phyloP scores from a whole-genome alignment of 495 filamentous ascomycete genomes.

The Polyplosphaeria fusca region DNA sequence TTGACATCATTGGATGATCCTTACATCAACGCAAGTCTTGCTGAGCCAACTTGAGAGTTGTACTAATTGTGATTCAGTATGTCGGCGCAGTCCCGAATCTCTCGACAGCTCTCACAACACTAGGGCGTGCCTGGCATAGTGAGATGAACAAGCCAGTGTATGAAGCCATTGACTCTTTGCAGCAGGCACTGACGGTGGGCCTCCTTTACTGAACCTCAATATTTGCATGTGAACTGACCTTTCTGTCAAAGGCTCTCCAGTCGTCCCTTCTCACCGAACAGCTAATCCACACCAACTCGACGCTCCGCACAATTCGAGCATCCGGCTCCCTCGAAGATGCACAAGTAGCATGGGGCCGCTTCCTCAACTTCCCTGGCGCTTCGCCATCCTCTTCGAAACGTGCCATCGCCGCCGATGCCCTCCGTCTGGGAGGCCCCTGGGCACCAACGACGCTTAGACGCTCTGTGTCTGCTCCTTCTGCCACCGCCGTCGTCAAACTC shows the following conservation, averaged over 20 bases:
- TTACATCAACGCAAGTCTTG: conserved; percentile 16
- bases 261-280: conserved; percentile 9
- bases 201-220: not conserved
- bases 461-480: no score
- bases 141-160: conserved; percentile 30
- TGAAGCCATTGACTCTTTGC: conserved; percentile 17
- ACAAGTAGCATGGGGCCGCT: conserved; percentile 30
- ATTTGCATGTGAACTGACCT: not conserved
- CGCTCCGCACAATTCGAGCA: conserved; percentile 34
- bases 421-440: no score
- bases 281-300: conserved; percentile 20
- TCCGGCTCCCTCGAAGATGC: conserved; percentile 31
- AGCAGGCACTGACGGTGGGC: not conserved
- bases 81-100: conserved; percentile 25
- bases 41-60: no score
- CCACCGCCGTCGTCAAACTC: no score
- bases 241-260: not conserved
- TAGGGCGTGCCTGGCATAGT: conserved; percentile 29
- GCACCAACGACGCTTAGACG: no score
- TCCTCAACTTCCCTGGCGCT: conserved; percentile 32
- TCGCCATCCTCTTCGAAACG: not conserved
- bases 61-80: no score
- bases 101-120: conserved; percentile 18
- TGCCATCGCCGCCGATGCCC: no score
- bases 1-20: conserved; percentile 7